Percentiles rank a stretch among this genome's conserved stretches.
phyloP scores from a whole-genome alignment of 2,329 filamentous ascomycete species.

The Colletotrichum sp. region DNA sequence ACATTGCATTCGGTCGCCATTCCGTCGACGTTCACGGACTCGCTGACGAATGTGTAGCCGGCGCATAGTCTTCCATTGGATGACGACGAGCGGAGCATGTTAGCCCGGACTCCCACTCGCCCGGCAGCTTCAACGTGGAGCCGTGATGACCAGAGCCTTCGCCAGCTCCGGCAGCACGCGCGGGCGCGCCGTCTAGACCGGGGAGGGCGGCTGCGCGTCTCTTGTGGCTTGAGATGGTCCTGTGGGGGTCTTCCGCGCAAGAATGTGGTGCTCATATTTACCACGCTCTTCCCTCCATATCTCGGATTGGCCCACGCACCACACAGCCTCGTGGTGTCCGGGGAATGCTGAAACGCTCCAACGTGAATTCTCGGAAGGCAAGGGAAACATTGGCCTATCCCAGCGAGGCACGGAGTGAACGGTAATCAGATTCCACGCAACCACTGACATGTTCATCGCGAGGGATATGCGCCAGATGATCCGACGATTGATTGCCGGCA shows the following conservation, averaged over 20 bases:
- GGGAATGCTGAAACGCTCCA: slow-evolving; percentile 14
- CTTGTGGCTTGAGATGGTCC: slow-evolving; percentile 2
- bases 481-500: slow-evolving; percentile 7
- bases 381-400: background rate
- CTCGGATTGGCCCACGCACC: background rate
- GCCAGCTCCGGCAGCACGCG: slow-evolving; percentile 3
- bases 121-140: background rate
- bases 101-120: slow-evolving; percentile 2
- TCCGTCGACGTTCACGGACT: background rate
- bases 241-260: background rate
- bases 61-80: background rate
- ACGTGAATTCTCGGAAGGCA: background rate
- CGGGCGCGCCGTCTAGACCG: background rate
- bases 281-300: background rate
- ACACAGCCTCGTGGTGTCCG: background rate
- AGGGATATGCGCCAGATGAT: background rate
- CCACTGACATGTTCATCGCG: background rate
- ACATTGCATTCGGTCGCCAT: background rate
- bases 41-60: background rate
- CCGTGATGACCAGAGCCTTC: background rate
- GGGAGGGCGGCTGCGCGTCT: slow-evolving; percentile 13
- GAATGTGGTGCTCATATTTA: background rate
- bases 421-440: background rate
- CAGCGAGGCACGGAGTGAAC: background rate
- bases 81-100: background rate